Evolutionary conservation across 805 yeast genomes (phyloP).

Genomic region (Metschnikowia shivogae): DNA sequence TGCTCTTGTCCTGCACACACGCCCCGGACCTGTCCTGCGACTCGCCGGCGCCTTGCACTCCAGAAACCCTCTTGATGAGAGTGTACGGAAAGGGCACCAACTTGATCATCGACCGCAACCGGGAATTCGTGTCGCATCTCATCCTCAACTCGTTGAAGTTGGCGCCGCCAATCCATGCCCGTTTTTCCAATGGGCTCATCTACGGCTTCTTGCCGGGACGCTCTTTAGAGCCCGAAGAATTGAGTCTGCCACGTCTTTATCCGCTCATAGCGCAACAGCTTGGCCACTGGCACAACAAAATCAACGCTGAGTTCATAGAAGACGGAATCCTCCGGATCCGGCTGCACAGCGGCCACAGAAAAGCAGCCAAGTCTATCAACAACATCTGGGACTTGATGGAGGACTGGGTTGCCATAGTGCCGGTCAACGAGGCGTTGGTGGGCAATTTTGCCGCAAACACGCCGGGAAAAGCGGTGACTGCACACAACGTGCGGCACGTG

Average conservation of each 20-base stretch:
- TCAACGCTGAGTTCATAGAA: conserved; percentile 45
- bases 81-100: conserved; percentile 74
- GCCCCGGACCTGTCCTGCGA: not conserved
- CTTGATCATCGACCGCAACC: conserved; percentile 65
- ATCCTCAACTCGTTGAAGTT: conserved; percentile 54
- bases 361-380: conserved; percentile 23
- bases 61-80: conserved; percentile 51
- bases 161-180: conserved; percentile 66
- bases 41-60: not conserved
- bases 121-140: conserved; percentile 69
- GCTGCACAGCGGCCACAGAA: conserved; percentile 19
- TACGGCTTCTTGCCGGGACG: conserved; percentile 68
- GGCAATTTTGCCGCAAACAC: conserved; percentile 34
- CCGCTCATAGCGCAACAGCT: conserved; percentile 60
- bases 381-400: conserved; percentile 58
- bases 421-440: conserved; percentile 42
- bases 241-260: conserved; percentile 44
- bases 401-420: conserved; percentile 62
- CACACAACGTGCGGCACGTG: conserved; percentile 31
- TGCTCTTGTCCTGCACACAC: conserved; percentile 48
- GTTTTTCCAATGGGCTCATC: conserved; percentile 68
- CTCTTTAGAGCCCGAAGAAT: conserved; percentile 53
- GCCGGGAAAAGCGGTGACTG: conserved; percentile 18
- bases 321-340: conserved; percentile 41
- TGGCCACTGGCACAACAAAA: conserved; percentile 64